Conservation (phyloP, 306 rosid genomes). For the Herpetospermum pedunculosum region DNA sequence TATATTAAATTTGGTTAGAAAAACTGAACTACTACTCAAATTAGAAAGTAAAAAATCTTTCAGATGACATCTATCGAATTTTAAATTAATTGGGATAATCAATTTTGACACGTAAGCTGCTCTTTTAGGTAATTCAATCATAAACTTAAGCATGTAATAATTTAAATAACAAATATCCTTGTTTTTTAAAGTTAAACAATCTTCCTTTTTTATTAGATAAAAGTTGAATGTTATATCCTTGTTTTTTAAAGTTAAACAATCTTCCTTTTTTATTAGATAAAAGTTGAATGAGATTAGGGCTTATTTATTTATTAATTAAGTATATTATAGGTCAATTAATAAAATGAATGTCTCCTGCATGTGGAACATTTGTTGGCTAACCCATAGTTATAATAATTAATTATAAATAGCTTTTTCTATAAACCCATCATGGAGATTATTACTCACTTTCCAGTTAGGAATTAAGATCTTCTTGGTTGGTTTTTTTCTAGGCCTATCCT, state of each 20-base stretch:
- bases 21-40: constrained; percentile 3
- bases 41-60: constrained; percentile 1
- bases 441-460: neutral
- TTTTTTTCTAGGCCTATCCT: neutral
- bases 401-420: neutral
- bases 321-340: neutral
- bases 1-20: neutral
- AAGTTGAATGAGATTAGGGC: neutral
- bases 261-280: neutral
- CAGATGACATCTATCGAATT: neutral
- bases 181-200: neutral
- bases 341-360: neutral
- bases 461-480: neutral
- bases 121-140: neutral
- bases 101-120: neutral
- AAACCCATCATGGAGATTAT: neutral
- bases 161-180: neutral
- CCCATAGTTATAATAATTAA: neutral
- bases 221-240: neutral
- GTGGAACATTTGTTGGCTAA: neutral
- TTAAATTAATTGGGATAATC: neutral
- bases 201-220: neutral
- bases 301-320: neutral
- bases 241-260: neutral
- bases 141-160: neutral